phyloP scores from a whole-genome alignment of 768 basidiomycete genomes.

The Rubroboletus satanas region DNA sequence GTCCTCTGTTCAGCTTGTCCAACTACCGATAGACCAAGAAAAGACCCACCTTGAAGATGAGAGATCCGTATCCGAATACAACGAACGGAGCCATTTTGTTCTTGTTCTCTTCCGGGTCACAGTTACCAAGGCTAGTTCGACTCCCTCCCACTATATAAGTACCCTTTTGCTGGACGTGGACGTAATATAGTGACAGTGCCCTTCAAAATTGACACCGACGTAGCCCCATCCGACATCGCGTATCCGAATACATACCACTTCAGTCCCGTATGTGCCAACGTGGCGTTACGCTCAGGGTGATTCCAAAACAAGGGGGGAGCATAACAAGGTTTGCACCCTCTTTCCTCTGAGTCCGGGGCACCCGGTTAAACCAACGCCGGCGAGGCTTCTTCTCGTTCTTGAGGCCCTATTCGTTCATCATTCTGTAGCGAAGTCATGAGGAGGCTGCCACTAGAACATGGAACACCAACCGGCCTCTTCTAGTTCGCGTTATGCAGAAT shows the following conservation, averaged over 20 bases:
- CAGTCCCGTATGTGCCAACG: neutral
- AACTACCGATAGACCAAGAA: neutral
- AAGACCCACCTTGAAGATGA: constrained; percentile 72
- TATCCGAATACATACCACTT: neutral
- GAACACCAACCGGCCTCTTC: neutral
- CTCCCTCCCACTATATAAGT: neutral
- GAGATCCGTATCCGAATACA: constrained; percentile 89
- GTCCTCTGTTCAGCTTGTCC: neutral
- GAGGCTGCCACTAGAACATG: too few species aligned
- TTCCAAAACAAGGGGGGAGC: neutral
- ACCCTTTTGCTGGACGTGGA: neutral
- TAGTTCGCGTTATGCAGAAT: neutral
- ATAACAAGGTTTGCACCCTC: neutral
- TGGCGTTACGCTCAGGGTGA: neutral
- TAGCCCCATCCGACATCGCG: neutral
- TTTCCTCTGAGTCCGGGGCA: neutral
- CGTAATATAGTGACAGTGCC: neutral
- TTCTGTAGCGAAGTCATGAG: neutral
- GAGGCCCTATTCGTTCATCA: neutral
- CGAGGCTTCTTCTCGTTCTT: neutral
- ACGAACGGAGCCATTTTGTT: constrained; percentile 44
- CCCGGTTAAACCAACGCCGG: neutral
- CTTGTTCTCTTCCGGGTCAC: neutral
- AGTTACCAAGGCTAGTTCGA: neutral
- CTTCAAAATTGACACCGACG: neutral